phyloP scores from a whole-genome alignment of 1,139 yeast species.

The Hyphopichia pseudoburtonii region DNA sequence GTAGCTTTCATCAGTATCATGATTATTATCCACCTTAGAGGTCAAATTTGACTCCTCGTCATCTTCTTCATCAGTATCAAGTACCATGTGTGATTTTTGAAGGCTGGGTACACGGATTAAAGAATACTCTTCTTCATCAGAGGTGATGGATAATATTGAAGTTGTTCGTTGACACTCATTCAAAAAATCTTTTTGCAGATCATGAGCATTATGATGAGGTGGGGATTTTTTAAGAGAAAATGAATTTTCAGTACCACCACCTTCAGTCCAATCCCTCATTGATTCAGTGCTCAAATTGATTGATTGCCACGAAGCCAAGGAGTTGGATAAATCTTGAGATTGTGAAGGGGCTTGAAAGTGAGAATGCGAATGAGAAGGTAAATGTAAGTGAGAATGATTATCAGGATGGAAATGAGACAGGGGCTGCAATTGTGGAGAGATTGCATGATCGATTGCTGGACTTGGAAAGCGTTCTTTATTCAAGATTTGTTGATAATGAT shows the following conservation, averaged over 20 bases:
- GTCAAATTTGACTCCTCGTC: no score
- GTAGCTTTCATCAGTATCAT: no score
- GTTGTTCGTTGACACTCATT: conserved; percentile 9
- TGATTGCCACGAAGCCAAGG: conserved; percentile 4
- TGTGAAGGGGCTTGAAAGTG: no score
- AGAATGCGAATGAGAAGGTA: no score
- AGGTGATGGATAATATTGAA: conserved; percentile 22
- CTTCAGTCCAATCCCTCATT: conserved; percentile 2
- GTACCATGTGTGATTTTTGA: conserved; percentile 30
- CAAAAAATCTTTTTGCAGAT: conserved; percentile 2
- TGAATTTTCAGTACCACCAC: no score
- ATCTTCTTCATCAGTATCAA: conserved; percentile 46
- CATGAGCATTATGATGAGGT: no score
- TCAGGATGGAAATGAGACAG: no score
- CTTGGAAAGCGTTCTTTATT: conserved; percentile 18
- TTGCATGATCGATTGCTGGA: conserved; percentile 3
- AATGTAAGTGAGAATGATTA: no score
- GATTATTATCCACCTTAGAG: no score
- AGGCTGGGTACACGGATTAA: conserved; percentile 15
- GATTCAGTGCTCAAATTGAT: conserved; percentile 4
- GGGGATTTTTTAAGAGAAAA: no score
- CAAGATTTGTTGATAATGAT: conserved; percentile 4
- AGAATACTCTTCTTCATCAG: conserved; percentile 25
- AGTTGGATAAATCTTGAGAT: conserved; percentile 1
- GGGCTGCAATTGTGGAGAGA: neutral